Conservation (phyloP, 1,284 basidiomycete genomes). For the Ustilago shanxiensis region DNA sequence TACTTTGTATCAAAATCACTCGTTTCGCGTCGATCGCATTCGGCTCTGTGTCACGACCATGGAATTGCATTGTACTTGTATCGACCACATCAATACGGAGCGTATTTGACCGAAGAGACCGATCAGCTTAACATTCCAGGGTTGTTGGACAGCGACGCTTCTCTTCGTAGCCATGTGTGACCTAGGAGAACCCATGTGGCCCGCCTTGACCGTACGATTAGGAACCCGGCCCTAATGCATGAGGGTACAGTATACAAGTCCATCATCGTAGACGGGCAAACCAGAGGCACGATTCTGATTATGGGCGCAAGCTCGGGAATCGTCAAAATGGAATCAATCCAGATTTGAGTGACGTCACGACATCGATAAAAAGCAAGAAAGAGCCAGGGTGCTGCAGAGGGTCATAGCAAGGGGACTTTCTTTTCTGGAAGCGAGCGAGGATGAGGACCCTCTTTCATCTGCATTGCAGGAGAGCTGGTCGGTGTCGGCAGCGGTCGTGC, state of each 20-base stretch:
- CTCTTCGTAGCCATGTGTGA: neutral
- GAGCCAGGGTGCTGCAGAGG: neutral
- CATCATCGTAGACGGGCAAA: neutral
- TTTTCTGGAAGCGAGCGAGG: conserved; percentile 1
- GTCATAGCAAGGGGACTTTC: neutral
- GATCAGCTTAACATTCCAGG: neutral
- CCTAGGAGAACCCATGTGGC: neutral
- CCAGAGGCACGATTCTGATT: neutral
- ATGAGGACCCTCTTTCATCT: conserved; percentile 35
- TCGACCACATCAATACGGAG: neutral
- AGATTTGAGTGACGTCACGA: conserved; percentile 39
- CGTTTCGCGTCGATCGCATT: neutral
- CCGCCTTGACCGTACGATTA: neutral
- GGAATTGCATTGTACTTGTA: conserved; percentile 35
- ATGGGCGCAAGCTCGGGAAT: conserved; percentile 8
- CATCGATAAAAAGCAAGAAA: conserved; percentile 27
- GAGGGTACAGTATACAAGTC: no score
- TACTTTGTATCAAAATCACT: neutral
- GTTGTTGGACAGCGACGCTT: neutral
- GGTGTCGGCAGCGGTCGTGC: conserved; percentile 6
- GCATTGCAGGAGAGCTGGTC: conserved; percentile 16
- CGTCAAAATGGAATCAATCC: neutral
- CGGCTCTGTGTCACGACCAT: conserved; percentile 17
- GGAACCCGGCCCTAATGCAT: neutral
- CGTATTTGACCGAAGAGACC: no score